phyloP scores from a whole-genome alignment of 2,329 filamentous ascomycete genomes.

The Tolypocladium tropicale region DNA sequence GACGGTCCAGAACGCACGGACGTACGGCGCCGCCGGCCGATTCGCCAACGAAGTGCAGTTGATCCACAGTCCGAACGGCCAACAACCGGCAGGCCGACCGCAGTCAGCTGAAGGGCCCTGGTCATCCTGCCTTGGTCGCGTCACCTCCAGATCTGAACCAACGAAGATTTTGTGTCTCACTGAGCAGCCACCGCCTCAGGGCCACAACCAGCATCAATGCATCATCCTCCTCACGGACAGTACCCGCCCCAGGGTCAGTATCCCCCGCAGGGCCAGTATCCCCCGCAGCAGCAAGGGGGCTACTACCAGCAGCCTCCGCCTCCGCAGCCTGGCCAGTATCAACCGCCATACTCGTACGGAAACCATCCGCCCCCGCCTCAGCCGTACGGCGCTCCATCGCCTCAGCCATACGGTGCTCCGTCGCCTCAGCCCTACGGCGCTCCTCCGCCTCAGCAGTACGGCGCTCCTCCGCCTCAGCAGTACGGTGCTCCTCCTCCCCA shows the following conservation, averaged over 20 bases:
- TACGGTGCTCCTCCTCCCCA: conserved; percentile 22
- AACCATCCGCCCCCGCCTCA: conserved; percentile 7
- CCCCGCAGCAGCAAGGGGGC: conserved; percentile 17
- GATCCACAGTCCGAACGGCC: too few relatives aligned
- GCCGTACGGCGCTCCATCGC: conserved; percentile 19
- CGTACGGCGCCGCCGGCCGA: too few relatives aligned
- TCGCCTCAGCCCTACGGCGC: conserved; percentile 20
- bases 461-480: conserved; percentile 10
- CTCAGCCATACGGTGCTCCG: too few relatives aligned
- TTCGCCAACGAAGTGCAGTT: too few relatives aligned
- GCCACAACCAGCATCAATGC: conserved; percentile 29
- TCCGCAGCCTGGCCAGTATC: conserved; percentile 13
- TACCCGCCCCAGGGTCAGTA: conserved; percentile 16
- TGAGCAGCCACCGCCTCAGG: conserved; percentile 26
- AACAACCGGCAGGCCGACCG: conserved; percentile 20
- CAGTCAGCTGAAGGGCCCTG: conserved; percentile 27
- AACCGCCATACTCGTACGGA: conserved; percentile 13
- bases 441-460: conserved; percentile 16
- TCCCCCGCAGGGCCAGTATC: conserved; percentile 19
- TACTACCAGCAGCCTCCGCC: conserved; percentile 17
- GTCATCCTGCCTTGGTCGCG: neutral
- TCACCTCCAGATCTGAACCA: neutral
- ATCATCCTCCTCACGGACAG: conserved; percentile 13
- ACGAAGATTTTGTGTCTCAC: neutral
- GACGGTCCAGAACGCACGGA: too few relatives aligned